These are phyloP conservation scores for Tolypocladium capitatum DNA, from an alignment of 2,329 filamentous ascomycete species.

Conservation along the genomic window DNA sequence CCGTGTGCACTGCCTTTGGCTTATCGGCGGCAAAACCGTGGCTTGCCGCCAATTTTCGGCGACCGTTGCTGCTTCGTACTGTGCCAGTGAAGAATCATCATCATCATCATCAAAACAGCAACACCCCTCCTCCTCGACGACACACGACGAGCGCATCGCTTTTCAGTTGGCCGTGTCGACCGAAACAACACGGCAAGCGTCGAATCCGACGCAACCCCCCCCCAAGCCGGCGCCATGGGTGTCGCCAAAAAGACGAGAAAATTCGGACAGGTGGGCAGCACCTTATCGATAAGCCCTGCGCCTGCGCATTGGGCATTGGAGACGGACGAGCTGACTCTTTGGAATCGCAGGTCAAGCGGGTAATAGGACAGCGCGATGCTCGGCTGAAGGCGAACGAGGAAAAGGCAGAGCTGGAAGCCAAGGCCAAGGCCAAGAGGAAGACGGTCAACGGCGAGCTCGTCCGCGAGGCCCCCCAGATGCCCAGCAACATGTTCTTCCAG, in stretches of 20 bases:
- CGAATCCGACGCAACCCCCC: neutral
- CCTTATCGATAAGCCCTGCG: slow-evolving; percentile 14
- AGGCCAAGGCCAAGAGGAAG: slow-evolving; percentile 42
- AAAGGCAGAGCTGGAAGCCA: slow-evolving; percentile 45
- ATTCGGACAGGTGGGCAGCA: slow-evolving; percentile 51
- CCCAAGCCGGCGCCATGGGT: slow-evolving; percentile 47
- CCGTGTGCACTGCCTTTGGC: slow-evolving; percentile 17
- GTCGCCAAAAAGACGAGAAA: slow-evolving; percentile 83
- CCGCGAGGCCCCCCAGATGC: slow-evolving; percentile 69
- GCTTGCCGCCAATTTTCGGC: slow-evolving; percentile 4
- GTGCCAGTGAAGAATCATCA: too few relatives aligned
- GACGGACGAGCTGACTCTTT: slow-evolving; percentile 5
- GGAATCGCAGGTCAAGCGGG: slow-evolving; percentile 52
- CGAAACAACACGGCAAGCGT: too few relatives aligned
- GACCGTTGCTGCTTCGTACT: neutral
- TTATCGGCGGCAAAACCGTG: slow-evolving; percentile 3
- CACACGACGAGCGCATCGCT: neutral
- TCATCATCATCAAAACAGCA: too few relatives aligned
- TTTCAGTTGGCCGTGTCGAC: neutral
- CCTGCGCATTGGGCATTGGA: neutral
- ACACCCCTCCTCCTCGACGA: neutral
- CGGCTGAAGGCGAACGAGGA: slow-evolving; percentile 70
- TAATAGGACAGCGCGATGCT: slow-evolving; percentile 71
- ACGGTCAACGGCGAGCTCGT: slow-evolving; percentile 48
- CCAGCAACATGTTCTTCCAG: slow-evolving; percentile 75